phyloP scores from a whole-genome alignment of 495 filamentous ascomycete species.

The Copromyces sp. region DNA sequence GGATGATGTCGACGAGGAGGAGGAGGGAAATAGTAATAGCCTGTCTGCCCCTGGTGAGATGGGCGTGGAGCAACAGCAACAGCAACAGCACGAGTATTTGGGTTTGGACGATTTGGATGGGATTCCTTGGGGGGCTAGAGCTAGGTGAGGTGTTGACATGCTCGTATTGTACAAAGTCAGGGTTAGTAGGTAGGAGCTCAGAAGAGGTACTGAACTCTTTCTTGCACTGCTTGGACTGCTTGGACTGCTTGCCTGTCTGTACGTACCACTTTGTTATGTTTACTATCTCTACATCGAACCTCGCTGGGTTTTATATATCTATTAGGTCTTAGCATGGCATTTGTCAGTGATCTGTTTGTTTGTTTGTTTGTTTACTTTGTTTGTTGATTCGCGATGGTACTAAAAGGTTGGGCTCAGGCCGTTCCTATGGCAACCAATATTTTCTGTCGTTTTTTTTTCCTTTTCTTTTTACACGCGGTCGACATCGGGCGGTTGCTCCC shows the following conservation, averaged over 20 bases:
- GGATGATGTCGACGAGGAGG: slow-evolving; percentile 12
- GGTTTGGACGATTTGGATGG: slow-evolving; percentile 21
- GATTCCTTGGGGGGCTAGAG: slow-evolving; percentile 23
- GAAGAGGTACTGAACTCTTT: no score
- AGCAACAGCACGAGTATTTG: not conserved
- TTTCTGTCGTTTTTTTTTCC: no score
- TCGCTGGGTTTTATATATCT: no score
- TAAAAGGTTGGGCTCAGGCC: no score
- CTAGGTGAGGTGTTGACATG: slow-evolving; percentile 16
- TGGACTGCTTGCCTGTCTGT: not conserved
- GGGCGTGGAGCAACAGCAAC: no score
- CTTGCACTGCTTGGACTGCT: no score
- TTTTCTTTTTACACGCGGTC: not conserved
- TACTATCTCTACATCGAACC: not conserved
- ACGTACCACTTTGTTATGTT: not conserved
- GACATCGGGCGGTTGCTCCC: not conserved
- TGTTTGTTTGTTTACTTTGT: not conserved
- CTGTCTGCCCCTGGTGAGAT: not conserved
- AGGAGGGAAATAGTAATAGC: not conserved
- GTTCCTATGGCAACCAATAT: not conserved
- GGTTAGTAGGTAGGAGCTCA: no score
- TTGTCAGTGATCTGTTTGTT: not conserved
- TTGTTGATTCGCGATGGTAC: not conserved
- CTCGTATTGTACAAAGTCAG: no score
- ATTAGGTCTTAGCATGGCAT: not conserved